Evolutionary conservation across 1,284 basidiomycete genomes (phyloP), one percentile per base, ranked within the genome.

Genomic region (Earliella scabrosa): DNA sequence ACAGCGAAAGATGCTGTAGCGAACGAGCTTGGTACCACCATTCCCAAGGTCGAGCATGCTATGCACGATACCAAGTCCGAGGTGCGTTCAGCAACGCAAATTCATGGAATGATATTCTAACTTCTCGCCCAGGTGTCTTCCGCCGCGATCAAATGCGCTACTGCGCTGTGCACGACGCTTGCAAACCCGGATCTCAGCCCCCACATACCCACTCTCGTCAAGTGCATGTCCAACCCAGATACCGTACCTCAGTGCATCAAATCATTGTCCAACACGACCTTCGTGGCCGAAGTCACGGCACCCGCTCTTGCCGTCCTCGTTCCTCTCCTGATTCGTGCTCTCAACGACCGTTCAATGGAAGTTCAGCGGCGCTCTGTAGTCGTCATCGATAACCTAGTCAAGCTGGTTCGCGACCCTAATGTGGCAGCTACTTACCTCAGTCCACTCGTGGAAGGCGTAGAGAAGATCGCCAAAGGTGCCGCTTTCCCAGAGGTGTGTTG

Each of bases 51-150:
- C 27, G 95, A 97, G 70, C 79, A 77, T 45, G 88, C 94, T 13
- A 97, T 99, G 95, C 95, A 97, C 72, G 97, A 99, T 75, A 98
- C 97, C 64, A 99, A 98, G 75, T 76, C 86, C 64, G 97, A 99
- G 82, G 95, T 95, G 53, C 59, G 79, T 68, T 38, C 13, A 4
- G 24, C 23, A 34, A 29, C 36, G 9, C 38, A 38, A 53, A 39
- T 48, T 46, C 21, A 51, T 51, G 21, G 16, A 46, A 18, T 48
- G 50, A 49, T 14, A 45, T 29, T 31, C 40, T 58, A 10, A 50
- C 36, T 20, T 8, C 9, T n/a, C 2, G 4, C 26, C 5, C 50
- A 95, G 93, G 94, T 98, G 38, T 90, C 95, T 16, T 82, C 84
- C 58, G 90, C 93, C 41, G 97, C 97, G 40, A 79, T 87, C 66